A percentile compares a stretch with the other conserved stretches of the same genome.
Conservation (phyloP, 371 early-diverging fungal species). For the Mortierella sp. region DNA sequence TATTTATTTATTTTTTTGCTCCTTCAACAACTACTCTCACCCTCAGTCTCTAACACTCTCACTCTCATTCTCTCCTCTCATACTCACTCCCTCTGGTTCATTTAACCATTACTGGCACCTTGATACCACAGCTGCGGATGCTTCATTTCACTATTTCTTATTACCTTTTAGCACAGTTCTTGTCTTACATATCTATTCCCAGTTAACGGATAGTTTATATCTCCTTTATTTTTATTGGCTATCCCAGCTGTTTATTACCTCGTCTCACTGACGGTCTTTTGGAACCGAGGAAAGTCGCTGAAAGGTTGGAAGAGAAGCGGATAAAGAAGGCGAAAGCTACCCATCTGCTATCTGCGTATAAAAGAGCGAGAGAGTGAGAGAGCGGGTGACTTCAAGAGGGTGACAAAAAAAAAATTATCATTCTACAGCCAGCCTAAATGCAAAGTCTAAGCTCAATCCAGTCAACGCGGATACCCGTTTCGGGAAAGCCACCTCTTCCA, state of each 20-base stretch:
- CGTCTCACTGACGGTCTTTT: neutral
- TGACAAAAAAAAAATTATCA: neutral
- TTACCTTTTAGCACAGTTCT: neutral
- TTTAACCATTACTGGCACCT: neutral
- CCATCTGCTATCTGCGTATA: neutral
- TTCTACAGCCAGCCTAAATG: neutral
- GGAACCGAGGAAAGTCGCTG: neutral
- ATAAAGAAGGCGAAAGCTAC: neutral
- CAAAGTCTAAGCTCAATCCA: conserved; percentile 7
- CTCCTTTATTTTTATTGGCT: neutral
- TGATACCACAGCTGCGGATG: neutral
- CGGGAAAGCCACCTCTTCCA: neutral
- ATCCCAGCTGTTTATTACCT: neutral
- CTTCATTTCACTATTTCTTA: neutral
- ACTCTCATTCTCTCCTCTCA: no score
- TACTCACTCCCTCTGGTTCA: no score
- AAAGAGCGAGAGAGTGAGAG: neutral
- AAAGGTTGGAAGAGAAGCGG: neutral
- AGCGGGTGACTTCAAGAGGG: neutral
- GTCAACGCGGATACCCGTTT: neutral
- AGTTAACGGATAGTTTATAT: neutral
- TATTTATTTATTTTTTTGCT: neutral
- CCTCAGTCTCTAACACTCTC: no score
- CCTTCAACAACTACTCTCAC: neutral
- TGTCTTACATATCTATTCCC: neutral